phyloP scores from a whole-genome alignment of 2,329 filamentous ascomycete genomes.

The Aureobasidium sp. region DNA sequence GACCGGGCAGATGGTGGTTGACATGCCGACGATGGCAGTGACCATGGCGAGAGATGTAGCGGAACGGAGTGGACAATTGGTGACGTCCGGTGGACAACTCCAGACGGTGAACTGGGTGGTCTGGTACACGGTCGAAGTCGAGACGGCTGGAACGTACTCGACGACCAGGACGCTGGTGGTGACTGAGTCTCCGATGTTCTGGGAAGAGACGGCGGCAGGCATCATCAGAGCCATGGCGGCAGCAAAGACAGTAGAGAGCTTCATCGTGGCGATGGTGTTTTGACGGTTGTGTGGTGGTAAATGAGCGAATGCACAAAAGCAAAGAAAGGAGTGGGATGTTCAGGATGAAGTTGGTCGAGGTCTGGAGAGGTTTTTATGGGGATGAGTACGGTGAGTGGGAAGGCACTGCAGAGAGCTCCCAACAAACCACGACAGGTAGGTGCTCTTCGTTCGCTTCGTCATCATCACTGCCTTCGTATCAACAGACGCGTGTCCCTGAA shows the following conservation, averaged over 20 bases:
- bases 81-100: constrained; percentile 34
- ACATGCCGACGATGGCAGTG: constrained; percentile 35
- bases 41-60: constrained; percentile 27
- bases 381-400: not conserved
- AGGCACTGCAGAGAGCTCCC: not conserved
- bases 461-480: not conserved
- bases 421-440: not conserved
- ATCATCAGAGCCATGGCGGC: constrained; percentile 9
- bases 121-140: constrained; percentile 36
- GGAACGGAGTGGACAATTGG: constrained; percentile 31
- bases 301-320: not conserved
- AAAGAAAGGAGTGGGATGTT: not conserved
- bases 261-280: constrained; percentile 8
- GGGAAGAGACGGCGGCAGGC: not conserved
- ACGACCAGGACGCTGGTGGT: constrained; percentile 24
- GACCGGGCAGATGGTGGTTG: constrained; percentile 40
- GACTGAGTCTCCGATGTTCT: constrained; percentile 7
- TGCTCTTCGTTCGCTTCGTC: not conserved
- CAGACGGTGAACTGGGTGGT: constrained; percentile 39
- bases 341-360: not conserved
- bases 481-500: not conserved
- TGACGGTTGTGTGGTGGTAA: constrained; percentile 2
- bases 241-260: constrained; percentile 5
- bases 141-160: constrained; percentile 28
- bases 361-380: not conserved